Conservation (phyloP, 176 grass and related monocot genomes). For the Chrysopogon serrulatus region DNA sequence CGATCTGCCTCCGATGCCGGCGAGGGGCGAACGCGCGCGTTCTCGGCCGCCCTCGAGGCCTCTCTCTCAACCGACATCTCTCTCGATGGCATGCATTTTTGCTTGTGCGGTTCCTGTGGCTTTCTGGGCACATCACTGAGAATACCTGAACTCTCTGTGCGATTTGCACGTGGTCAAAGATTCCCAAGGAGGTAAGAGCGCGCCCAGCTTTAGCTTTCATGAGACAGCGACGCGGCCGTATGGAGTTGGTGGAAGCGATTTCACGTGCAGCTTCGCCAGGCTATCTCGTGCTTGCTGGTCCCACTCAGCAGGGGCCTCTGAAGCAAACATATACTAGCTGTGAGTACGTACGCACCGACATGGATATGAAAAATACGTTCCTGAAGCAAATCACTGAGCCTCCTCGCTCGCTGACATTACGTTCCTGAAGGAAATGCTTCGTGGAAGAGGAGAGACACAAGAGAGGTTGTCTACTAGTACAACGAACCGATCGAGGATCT, state of each 20-base stretch:
- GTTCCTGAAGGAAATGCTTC: not conserved
- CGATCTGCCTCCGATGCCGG: too few relatives aligned
- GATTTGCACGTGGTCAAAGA: constrained; percentile 44
- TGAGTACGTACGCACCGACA: not conserved
- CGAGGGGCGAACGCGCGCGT: too few relatives aligned
- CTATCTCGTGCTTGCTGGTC: not conserved
- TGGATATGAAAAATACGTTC: not conserved
- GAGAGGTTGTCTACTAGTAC: too few relatives aligned
- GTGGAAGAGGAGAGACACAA: not conserved
- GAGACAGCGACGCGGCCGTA: constrained; percentile 20
- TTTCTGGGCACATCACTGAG: constrained; percentile 11
- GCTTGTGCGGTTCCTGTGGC: not conserved
- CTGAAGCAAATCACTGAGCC: not conserved
- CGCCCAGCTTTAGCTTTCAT: constrained; percentile 25
- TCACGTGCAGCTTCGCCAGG: constrained; percentile 15
- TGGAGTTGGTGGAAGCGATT: constrained; percentile 16
- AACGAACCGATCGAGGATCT: too few relatives aligned
- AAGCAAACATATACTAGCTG: too few relatives aligned
- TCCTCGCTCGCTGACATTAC: not conserved
- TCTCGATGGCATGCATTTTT: not conserved
- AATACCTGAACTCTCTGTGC: too few relatives aligned
- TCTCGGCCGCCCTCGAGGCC: too few relatives aligned
- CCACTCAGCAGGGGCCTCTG: not conserved
- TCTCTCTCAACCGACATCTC: too few relatives aligned
- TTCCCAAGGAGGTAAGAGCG: not conserved